Evolutionary conservation across 2,329 filamentous ascomycete genomes (phyloP), one percentile per base, ranked within the genome.

Genomic region (Phaeosphaeria sp.): DNA sequence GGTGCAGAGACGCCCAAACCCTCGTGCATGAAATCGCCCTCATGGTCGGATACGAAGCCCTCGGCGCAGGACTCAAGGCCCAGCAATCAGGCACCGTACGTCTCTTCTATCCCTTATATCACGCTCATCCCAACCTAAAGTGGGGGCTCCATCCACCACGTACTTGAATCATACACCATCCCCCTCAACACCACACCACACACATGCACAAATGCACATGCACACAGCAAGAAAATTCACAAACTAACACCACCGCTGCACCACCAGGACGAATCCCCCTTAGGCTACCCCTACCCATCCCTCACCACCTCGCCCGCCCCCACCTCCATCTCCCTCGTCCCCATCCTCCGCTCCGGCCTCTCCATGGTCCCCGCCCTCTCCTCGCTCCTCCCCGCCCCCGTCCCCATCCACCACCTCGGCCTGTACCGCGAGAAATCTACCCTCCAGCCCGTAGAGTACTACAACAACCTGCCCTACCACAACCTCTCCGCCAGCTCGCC

Each of bases 391-490:
- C 93, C 94, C 18, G 75, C 79, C 39, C 85, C 92, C 15, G 90
- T 94, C 30, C 89, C 93, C 6, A 87, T 97, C 63, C 93, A 98
- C 81, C 94, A 98, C 77, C 89, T 98, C 7, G 94, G 95, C 65
- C 89, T 98, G 72, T 98, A 94, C 84, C 92, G 93, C 73, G 93
- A 97, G 76, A 92, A 90, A 59, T 87, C 87, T 55, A 94, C 91
- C 46, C 88, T 97, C 55, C 88, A 92, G 71, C 92, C 93, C 2
- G 93, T 97, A 57, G 93, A 97, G 80, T 97, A 97, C 85, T 97
- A 97, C 85, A 97, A 97, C 83, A 97, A 97, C 79, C 88, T 97
- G 20, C 93, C 93, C 36, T 89, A 91, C 79, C 90, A 92, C 79
- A 75, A 82, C 41, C 82, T 68, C 54, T 80, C 80, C 33, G 70